These are phyloP conservation scores for Yarrowia sp. DNA, from an alignment of 805 yeast genomes.

Conservation along the genomic window DNA sequence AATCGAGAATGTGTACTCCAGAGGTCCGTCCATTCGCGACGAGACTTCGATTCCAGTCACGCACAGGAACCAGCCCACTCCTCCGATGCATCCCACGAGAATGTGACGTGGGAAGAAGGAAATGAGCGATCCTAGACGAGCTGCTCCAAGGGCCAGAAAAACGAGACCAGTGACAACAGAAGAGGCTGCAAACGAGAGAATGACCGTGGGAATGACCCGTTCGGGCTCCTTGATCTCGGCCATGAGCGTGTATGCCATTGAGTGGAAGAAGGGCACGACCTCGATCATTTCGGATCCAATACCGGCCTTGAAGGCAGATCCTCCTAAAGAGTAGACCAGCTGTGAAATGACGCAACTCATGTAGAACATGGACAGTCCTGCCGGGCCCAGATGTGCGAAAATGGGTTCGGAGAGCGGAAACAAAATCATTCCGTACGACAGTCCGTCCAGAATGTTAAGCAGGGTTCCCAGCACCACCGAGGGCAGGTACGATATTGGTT, in stretches of 20 bases:
- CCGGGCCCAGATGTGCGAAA: conserved; percentile 75
- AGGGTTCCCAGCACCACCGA: conserved; percentile 82
- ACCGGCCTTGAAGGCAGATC: conserved; percentile 84
- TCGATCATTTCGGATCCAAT: conserved; percentile 98
- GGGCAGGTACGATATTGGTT: conserved; percentile 56
- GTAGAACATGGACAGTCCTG: conserved; percentile 92
- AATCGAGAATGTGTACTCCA: conserved; percentile 60
- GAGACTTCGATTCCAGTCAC: conserved; percentile 90
- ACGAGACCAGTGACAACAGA: conserved; percentile 83
- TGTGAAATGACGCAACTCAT: conserved; percentile 89
- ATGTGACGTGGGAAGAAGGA: conserved; percentile 97
- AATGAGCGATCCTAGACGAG: conserved; percentile 77
- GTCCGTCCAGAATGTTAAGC: conserved; percentile 84
- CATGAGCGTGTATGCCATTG: conserved; percentile 79
- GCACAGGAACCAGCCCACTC: conserved; percentile 90
- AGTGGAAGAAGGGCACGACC: conserved; percentile 96
- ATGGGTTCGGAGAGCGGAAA: conserved; percentile 83
- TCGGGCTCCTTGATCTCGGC: conserved; percentile 45
- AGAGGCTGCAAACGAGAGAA: conserved; percentile 77
- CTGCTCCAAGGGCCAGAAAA: conserved; percentile 72
- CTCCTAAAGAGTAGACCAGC: conserved; percentile 82
- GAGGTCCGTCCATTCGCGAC: conserved; percentile 72
- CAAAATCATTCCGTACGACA: conserved; percentile 96
- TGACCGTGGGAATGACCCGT: conserved; percentile 75
- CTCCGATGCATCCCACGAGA: conserved; percentile 95